Base-by-base conservation (phyloP, 805 yeast species). In the Candida palmyrensis region DNA sequence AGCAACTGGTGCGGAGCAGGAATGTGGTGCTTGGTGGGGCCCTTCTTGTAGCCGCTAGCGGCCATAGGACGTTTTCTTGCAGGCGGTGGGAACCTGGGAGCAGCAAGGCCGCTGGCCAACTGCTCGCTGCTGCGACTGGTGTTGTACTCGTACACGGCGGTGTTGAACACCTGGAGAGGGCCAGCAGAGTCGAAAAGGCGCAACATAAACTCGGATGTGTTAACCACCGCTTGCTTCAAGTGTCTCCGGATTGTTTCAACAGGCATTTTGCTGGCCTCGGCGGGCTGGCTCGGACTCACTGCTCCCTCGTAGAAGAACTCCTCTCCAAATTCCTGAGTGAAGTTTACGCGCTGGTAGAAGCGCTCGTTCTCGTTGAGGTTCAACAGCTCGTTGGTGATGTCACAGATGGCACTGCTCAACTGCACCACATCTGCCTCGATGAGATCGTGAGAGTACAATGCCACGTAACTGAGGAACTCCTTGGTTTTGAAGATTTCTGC, bases 381-480 rank as follows among this genome's bases (percentile, higher is more conserved):
- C 25, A 59, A 51, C 11, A 46, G 39, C 32, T 59, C 63, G 44
- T 60, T 60, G 30, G 59, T 42, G 25, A 59, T 36, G 38, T 58
- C 64, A 5, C 56, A 33, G 11, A 62, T 41, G 6, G 57, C 67
- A 39, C 45, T 52, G 19, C 60, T 45, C 19, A 62, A 42, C 18
- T 57, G 55, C 23, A 53, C 33, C 14, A 50, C 35, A 32, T 48
- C 47, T 26, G 54, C 43, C 37, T 65, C 68, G 22, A 70, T 54
- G 36, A 75, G 56, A 23, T 66, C 72, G 26, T 55, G 51, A 39
- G 70, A 69, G 53, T 73, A 74, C 19, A 73, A 53, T 3, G 77
- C 55, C 13, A 68, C 47, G 45, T 77, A 77, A 29, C 68, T 55
- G 25, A 75, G 47, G 41, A 68, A 75, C 37, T 68, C 69, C 45